phyloP scores from a whole-genome alignment of 176 grass and related monocot genomes.

The Ampelocalamus luodianensis region DNA sequence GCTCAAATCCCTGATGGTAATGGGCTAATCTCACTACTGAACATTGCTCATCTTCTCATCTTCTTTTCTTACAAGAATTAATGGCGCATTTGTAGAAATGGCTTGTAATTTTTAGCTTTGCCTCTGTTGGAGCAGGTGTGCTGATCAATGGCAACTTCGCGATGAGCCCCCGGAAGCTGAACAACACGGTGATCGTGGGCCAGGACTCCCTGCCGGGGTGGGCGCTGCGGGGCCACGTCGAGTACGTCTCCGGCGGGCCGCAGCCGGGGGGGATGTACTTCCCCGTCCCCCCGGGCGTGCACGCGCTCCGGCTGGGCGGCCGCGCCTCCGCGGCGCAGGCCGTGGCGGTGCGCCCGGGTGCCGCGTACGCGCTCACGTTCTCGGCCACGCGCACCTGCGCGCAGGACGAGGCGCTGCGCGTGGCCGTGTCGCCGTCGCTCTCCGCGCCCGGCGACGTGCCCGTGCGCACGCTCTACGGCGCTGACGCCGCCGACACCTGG shows the following conservation, averaged over 20 bases:
- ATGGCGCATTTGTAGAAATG: background rate
- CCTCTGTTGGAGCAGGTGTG: slow-evolving; percentile 36
- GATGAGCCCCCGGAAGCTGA: slow-evolving; percentile 57
- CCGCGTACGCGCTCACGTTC: slow-evolving; percentile 64
- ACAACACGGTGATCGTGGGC: slow-evolving; percentile 58
- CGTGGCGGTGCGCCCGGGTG: slow-evolving; percentile 52
- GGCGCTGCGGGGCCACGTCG: slow-evolving; percentile 55
- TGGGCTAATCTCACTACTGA: too few species aligned
- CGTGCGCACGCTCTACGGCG: slow-evolving; percentile 66
- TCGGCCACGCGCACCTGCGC: slow-evolving; percentile 67
- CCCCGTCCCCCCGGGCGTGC: slow-evolving; percentile 49
- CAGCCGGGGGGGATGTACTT: slow-evolving; percentile 69
- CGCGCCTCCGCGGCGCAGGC: slow-evolving; percentile 58
- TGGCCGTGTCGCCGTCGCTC: slow-evolving; percentile 49
- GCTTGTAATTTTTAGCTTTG: background rate
- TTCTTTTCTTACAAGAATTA: background rate
- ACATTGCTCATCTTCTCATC: background rate
- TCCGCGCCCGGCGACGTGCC: slow-evolving; percentile 46
- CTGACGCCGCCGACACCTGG: slow-evolving; percentile 48
- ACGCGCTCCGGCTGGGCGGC: slow-evolving; percentile 60
- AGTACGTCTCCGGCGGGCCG: slow-evolving; percentile 69
- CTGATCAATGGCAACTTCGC: slow-evolving; percentile 73
- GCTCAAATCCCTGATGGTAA: background rate
- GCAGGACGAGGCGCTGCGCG: slow-evolving; percentile 55
- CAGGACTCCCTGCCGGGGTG: slow-evolving; percentile 61